phyloP scores from a whole-genome alignment of 495 filamentous ascomycete species.

The Hyaloscypha bicolor region DNA sequence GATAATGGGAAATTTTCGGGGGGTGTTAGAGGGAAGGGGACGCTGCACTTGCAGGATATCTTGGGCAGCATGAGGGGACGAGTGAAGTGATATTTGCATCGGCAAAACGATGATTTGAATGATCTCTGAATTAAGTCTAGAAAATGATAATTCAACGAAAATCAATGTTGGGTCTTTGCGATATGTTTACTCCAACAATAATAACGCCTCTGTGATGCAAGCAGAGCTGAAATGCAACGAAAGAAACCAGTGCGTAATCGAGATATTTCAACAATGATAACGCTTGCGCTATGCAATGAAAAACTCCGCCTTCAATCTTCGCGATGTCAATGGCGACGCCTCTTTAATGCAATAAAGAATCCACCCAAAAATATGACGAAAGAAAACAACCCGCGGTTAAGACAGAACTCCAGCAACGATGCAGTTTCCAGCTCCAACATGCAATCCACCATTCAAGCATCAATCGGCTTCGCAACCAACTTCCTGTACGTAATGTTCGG shows the following conservation, averaged over 20 bases:
- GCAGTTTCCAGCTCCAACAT: neutral
- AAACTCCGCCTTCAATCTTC: too few relatives aligned
- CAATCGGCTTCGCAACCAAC: neutral
- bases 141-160: too few relatives aligned
- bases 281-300: too few relatives aligned
- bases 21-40: conserved; percentile 5
- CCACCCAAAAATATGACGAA: neutral
- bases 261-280: too few relatives aligned
- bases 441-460: neutral
- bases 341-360: neutral
- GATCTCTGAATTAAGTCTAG: too few relatives aligned
- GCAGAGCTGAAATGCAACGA: too few relatives aligned
- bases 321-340: neutral
- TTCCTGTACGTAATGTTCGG: conserved; percentile 11
- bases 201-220: neutral
- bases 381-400: neutral
- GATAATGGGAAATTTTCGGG: conserved; percentile 19
- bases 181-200: neutral
- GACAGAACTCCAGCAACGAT: neutral
- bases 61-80: neutral
- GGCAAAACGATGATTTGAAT: too few relatives aligned
- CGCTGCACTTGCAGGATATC: conserved; percentile 1
- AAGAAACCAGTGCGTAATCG: too few relatives aligned
- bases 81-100: too few relatives aligned
- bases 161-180: neutral